Evolutionary conservation across 169 alveolate genomes (phyloP).

Genomic region (Eimeria maxima): DNA sequence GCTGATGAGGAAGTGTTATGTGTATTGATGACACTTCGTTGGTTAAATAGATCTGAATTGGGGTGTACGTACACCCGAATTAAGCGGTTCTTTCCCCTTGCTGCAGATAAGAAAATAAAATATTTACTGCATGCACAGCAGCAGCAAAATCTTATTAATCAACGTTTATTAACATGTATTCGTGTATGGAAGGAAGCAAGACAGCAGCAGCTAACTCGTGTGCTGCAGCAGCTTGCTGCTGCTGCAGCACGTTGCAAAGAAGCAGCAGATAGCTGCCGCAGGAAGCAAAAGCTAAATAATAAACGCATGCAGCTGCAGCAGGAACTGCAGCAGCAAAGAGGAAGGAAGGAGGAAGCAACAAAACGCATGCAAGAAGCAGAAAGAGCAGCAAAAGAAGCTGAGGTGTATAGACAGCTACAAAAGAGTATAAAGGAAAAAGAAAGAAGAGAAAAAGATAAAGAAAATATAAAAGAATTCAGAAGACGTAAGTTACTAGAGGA

Average conservation of each 20-base stretch:
- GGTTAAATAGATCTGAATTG: neutral
- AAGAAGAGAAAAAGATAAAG: slow-evolving; percentile 43
- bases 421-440: neutral
- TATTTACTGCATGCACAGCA: neutral
- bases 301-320: neutral
- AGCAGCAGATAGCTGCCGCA: neutral
- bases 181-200: slow-evolving; percentile 1
- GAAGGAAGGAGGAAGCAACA: neutral
- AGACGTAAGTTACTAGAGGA: neutral
- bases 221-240: neutral
- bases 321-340: slow-evolving; percentile 11
- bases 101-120: neutral
- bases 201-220: neutral
- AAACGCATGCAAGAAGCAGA: neutral
- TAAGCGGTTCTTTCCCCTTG: slow-evolving; percentile 23
- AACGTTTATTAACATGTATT: slow-evolving; percentile 5
- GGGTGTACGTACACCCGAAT: neutral
- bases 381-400: slow-evolving; percentile 8
- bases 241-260: neutral
- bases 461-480: neutral
- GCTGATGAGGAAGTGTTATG: neutral
- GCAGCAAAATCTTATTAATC: slow-evolving; percentile 22
- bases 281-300: neutral
- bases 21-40: neutral
- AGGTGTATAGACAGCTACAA: neutral